Conservation (phyloP, 139 green algal species). For the Closterium sp. region DNA sequence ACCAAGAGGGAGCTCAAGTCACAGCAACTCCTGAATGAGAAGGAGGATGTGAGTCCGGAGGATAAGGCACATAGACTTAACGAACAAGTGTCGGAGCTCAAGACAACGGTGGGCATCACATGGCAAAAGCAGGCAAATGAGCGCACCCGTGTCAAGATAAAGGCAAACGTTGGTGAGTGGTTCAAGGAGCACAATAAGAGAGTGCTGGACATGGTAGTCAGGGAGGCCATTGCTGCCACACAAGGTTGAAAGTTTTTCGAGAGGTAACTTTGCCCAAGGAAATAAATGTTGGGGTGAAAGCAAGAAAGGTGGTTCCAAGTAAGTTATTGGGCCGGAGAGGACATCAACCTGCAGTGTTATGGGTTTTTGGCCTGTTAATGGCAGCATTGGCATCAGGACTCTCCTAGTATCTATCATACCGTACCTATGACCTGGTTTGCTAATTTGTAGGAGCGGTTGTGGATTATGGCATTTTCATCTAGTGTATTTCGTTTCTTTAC, state of each 20-base stretch:
- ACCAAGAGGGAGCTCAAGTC: not conserved
- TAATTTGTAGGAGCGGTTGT: too few species aligned
- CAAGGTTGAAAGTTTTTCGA: not conserved
- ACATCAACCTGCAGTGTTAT: too few species aligned
- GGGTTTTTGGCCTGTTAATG: too few species aligned
- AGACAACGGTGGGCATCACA: not conserved
- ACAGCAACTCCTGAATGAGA: not conserved
- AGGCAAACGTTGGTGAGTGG: constrained; percentile 4
- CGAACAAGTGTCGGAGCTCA: not conserved
- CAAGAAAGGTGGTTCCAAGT: too few species aligned
- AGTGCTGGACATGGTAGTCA: constrained; percentile 12
- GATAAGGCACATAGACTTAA: not conserved
- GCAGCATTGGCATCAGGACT: too few species aligned
- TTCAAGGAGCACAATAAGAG: constrained; percentile 27
- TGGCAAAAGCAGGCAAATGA: constrained; percentile 23
- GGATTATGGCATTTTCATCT: too few species aligned
- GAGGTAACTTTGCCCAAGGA: not conserved
- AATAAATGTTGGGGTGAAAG: not conserved
- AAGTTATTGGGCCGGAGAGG: too few species aligned
- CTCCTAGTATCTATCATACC: too few species aligned
- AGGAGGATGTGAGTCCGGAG: constrained; percentile 3
- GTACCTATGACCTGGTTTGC: too few species aligned
- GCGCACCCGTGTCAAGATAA: constrained; percentile 12
- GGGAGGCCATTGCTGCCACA: constrained; percentile 6
- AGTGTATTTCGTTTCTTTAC: too few species aligned